Base-by-base conservation (phyloP, 345 rosid genomes). In the Syzygium aromaticum region DNA sequence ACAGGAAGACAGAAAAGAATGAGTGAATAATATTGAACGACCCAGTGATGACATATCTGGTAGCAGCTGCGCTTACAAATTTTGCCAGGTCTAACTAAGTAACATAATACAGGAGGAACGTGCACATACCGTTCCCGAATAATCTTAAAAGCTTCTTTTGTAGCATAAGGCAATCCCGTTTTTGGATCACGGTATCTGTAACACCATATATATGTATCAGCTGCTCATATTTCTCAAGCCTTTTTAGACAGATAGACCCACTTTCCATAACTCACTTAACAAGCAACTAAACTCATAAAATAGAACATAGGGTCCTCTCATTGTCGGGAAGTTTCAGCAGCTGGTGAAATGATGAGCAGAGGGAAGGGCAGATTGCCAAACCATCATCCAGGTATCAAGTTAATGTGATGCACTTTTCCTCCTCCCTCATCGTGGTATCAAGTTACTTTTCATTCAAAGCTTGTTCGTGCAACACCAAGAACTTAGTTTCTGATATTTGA, bases 111-210 rank as follows among this genome's bases (percentile, higher is more conserved):
- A 84, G 30, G 85, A 11, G 73, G n/a, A 40, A 23, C 1, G 11
- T 12, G 40, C 6, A 10, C 77, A 57, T 90, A 97, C 99, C 99
- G 93, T 91, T 95, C 93, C 9, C 97, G 93, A 85, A 98, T 92
- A 80, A 93, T 94, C 93, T 93, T 95, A 89, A 96, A 98, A 86
- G 98, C 99, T 89, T 95, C 99, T 86, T 82, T 93, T 25, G 96
- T 96, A 49, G 99, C 97, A 90, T 96, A 96, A 67, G 98, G 94
- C 77, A 93, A 89, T 43, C 98, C 98, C n/a, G 99, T 95, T 94
- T 92, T 96, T 84, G 99, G 99, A 94, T 98, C 99, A 22, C 94
- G 93, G 89, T 96, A 98, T 90, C 99, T 98, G 86, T 87, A 88
- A 83, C 77, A 90, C 84, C 77, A 51, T 88, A 84, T 30, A 86